phyloP scores from a whole-genome alignment of 2,329 filamentous ascomycete genomes.

The Aspergillus brasiliensis region DNA sequence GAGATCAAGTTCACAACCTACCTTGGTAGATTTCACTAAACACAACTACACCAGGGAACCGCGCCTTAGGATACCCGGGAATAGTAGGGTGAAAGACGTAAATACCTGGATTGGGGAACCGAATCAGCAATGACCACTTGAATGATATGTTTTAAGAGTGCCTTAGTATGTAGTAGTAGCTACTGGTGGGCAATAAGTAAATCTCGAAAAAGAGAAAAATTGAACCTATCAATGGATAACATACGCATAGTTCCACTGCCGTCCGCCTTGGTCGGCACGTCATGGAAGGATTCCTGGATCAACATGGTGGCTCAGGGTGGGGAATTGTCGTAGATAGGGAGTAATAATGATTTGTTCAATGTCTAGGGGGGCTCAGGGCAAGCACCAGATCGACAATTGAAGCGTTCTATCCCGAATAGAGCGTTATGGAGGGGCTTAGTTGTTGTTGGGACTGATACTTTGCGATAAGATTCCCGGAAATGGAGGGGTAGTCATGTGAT shows the following conservation, averaged over 20 bases:
- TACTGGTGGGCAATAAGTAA: too few species aligned
- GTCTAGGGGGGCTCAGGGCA: neutral
- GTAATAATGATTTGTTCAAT: too few species aligned
- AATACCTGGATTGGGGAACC: constrained; percentile 61
- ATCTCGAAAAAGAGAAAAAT: neutral
- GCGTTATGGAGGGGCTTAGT: neutral
- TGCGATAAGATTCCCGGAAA: neutral
- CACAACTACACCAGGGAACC: constrained; percentile 82
- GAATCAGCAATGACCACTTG: neutral
- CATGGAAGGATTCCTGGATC: constrained; percentile 38
- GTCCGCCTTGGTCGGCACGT: constrained; percentile 43
- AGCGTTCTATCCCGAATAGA: neutral
- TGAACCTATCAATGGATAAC: constrained; percentile 7
- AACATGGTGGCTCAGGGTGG: constrained; percentile 30
- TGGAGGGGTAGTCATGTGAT: neutral
- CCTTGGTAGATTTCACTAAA: constrained; percentile 98
- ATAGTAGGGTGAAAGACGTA: constrained; percentile 87
- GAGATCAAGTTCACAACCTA: constrained; percentile 38
- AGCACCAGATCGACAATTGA: neutral
- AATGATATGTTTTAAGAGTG: too few species aligned
- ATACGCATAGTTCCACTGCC: constrained; percentile 43
- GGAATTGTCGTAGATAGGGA: neutral
- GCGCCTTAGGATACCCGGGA: constrained; percentile 82
- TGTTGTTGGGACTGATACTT: neutral
- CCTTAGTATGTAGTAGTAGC: too few species aligned